Evolutionary conservation across 2,329 filamentous ascomycete species (phyloP), one percentile per base, ranked within the genome.

Genomic region (Sclerotinia nivalis): DNA sequence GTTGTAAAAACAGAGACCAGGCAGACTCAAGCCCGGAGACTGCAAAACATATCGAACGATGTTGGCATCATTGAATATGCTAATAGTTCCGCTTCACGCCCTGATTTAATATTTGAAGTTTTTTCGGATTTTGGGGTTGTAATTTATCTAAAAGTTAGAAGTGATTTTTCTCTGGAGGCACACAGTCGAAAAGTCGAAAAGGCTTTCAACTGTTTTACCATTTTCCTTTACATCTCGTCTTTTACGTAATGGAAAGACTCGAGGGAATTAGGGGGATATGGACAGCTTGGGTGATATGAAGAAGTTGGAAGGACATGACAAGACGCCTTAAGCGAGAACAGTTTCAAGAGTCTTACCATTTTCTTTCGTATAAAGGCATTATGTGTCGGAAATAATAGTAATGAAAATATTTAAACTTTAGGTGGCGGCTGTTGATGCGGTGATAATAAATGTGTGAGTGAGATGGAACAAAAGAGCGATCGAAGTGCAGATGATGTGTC

Each of bases 211-310:
- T 0, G 10, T 58, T 31, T 15, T 58, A 58, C 55, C 31, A 58
- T n/a, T 58, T 52, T 7, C 2, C 40, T 58, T 37, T n/a, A 5
- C 40, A 37, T 37, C 22, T 37, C 2, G 34, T 58, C 7, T 20
- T 7, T n/a, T 15, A 58, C 22, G 2, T 37, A 6, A n/a, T 37
- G 10, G 4, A 12, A 28, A 22, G 0, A 12, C 9, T 55, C 2
- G 52, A 1, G 1, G 18, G 3, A 1, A 1, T 22, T 22, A 6
- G 18, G 22, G 0, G 15, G 8, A 22, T 2, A 10, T 0, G 52
- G 18, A 31, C 12, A 0, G 2, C 1, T 55, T 20, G 20, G 12
- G 8, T 10, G 52, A 34, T 4, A 55, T 50, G 5, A 7, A 6
- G 5, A 18, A 28, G n/a, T 54, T 31, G 2, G 25, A 54, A 31